Evolutionary conservation across 23 red algal genomes (phyloP).

Genomic region (Gracilariopsis chorda): DNA sequence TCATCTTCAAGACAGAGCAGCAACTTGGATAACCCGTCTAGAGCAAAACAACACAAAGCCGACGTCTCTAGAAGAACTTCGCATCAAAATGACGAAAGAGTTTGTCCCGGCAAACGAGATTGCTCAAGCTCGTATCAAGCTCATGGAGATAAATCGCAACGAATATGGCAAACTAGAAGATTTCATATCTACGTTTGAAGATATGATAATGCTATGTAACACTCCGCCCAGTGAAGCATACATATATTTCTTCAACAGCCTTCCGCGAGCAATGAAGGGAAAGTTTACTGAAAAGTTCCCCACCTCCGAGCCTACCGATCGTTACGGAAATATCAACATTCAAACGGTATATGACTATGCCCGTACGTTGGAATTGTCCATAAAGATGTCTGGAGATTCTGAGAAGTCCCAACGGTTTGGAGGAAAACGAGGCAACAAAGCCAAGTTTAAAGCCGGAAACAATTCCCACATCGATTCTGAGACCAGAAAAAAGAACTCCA

Average conservation of each 20-base stretch:
- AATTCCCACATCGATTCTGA: no score
- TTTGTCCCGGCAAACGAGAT: slow-evolving; percentile 36
- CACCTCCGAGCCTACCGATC: neutral
- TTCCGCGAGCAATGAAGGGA: neutral
- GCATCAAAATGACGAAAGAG: neutral
- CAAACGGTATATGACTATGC: neutral
- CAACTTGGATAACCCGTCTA: slow-evolving; percentile 17
- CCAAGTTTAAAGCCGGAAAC: no score
- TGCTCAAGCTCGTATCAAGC: neutral
- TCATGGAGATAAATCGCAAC: slow-evolving; percentile 2
- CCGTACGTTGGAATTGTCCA: neutral
- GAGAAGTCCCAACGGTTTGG: no score
- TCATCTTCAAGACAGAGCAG: slow-evolving; percentile 27
- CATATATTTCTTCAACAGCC: slow-evolving; percentile 23
- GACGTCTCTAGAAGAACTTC: slow-evolving; percentile 17
- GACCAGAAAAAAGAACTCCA: no score
- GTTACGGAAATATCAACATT: neutral
- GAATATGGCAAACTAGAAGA: neutral
- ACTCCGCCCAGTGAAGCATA: neutral
- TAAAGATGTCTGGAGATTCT: slow-evolving; percentile 1
- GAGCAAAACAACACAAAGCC: slow-evolving; percentile 11
- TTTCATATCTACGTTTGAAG: slow-evolving; percentile 7
- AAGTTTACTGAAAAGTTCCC: slow-evolving; percentile 35
- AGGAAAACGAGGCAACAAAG: no score
- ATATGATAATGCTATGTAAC: neutral